phyloP scores from a whole-genome alignment of 371 early-diverging fungal genomes.

The Enterocytospora artemiae region DNA sequence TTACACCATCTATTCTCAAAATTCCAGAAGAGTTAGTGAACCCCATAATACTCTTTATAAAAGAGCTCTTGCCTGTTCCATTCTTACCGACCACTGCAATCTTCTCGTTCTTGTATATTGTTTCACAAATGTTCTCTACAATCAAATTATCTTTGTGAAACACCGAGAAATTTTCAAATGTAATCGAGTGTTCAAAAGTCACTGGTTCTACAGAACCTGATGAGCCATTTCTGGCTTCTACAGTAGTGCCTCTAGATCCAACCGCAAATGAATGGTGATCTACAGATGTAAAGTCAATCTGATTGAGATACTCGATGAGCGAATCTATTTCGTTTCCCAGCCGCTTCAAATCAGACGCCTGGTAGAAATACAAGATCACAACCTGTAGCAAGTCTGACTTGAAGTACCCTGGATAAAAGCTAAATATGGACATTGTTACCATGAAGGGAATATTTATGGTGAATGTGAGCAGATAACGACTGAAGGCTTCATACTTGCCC shows the following conservation, averaged over 20 bases:
- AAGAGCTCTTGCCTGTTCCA: slow-evolving; percentile 55
- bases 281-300: slow-evolving; percentile 1
- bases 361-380: background rate
- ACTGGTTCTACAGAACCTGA: background rate
- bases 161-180: slow-evolving; percentile 14
- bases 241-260: slow-evolving; percentile 2
- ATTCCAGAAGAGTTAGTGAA: slow-evolving; percentile 40
- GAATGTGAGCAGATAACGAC: slow-evolving; percentile 3
- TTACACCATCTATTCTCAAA: slow-evolving; percentile 54
- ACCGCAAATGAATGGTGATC: background rate
- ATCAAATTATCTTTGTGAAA: slow-evolving; percentile 18
- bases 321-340: background rate
- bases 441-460: slow-evolving; percentile 20
- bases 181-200: slow-evolving; percentile 21
- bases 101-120: slow-evolving; percentile 51
- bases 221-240: background rate
- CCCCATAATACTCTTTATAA: slow-evolving; percentile 49
- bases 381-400: background rate
- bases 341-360: background rate
- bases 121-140: slow-evolving; percentile 34
- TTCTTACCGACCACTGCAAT: slow-evolving; percentile 53
- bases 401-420: background rate
- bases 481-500: slow-evolving; percentile 6
- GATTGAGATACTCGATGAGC: slow-evolving; percentile 2
- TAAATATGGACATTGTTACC: background rate